Base-by-base conservation (phyloP, 257 asterid species). In the Mitragyna speciosa region DNA sequence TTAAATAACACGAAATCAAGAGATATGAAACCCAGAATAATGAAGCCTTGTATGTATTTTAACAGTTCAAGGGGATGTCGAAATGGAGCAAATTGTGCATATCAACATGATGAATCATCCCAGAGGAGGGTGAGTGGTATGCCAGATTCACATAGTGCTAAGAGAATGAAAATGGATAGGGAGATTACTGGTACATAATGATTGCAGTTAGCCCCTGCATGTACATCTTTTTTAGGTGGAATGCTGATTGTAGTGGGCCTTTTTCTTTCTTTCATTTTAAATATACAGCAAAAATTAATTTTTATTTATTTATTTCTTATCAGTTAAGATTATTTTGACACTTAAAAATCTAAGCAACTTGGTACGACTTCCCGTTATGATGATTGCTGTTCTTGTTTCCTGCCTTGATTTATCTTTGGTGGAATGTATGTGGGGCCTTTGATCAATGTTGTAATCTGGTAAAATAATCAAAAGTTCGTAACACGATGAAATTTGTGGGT, bases 1-100 rank as follows among this genome's bases (percentile, higher is more conserved):
- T 0, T 75, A 15, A 84, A 54, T 75, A 79, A 58, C 64, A 45
- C 64, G 19, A 84, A 81, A 61, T 24, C 83, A 12, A 87, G 90
- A 82, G 92, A 88, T 49, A 12, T 81, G n/a, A 89, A 87, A 65
- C 83, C 87, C 20, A 89, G 79, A 84, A 83, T 84, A 17, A 84
- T 78, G 88, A 91, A 85, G 85, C 90, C 91, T 22, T 91, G 96
- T 82, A 70, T 88, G 14, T 91, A 76, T 68, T 91, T 78, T 82
- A 91, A 89, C 81, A 91, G 87, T 69, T 54, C 91, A 39, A 88
- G 84, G 83, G 96, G 96, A 31, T 89, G 96, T 77, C 83, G 92
- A 73, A 85, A 91, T 71, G 96, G 96, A 33, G 86, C 84, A 17
- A 87, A 87, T 20, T 91, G 94, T 68, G 76, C 89, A 2, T 91